Percentiles rank a stretch among this genome's conserved stretches.
Conservation (phyloP, 2,329 filamentous ascomycete genomes). For the Fusarium papillatum region DNA sequence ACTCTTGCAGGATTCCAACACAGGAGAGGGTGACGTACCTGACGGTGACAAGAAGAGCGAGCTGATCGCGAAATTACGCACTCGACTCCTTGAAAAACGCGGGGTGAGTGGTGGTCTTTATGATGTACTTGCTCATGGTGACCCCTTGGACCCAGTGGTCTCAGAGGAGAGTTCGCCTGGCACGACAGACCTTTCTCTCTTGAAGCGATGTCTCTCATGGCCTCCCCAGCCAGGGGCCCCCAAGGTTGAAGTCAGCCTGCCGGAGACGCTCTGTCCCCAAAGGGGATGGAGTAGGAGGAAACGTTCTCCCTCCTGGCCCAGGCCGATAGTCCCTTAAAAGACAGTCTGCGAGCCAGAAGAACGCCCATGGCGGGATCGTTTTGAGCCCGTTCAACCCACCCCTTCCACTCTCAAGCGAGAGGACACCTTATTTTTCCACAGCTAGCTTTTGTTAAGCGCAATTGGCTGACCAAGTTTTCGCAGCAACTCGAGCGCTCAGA, state of each 20-base stretch:
- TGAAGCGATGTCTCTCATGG: background rate
- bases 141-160: conserved; percentile 26
- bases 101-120: conserved; percentile 63
- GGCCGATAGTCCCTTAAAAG: background rate
- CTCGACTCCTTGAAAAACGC: conserved; percentile 67
- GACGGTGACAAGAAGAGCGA: conserved; percentile 60
- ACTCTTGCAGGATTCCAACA: conserved; percentile 55
- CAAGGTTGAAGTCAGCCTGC: background rate
- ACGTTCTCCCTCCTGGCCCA: background rate
- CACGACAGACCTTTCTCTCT: background rate
- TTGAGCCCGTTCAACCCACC: background rate
- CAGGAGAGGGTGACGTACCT: conserved; percentile 50
- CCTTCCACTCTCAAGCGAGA: conserved; percentile 9
- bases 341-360: background rate
- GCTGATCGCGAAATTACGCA: conserved; percentile 70
- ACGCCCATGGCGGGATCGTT: background rate
- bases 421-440: background rate
- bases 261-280: background rate
- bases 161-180: background rate
- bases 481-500: conserved; percentile 73
- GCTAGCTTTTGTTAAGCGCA: background rate
- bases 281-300: background rate
- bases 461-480: conserved; percentile 28
- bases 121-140: conserved; percentile 15
- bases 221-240: background rate